Evolutionary conservation across 2,329 filamentous ascomycete genomes (phyloP).

Genomic region (Aureobasidium sp.): DNA sequence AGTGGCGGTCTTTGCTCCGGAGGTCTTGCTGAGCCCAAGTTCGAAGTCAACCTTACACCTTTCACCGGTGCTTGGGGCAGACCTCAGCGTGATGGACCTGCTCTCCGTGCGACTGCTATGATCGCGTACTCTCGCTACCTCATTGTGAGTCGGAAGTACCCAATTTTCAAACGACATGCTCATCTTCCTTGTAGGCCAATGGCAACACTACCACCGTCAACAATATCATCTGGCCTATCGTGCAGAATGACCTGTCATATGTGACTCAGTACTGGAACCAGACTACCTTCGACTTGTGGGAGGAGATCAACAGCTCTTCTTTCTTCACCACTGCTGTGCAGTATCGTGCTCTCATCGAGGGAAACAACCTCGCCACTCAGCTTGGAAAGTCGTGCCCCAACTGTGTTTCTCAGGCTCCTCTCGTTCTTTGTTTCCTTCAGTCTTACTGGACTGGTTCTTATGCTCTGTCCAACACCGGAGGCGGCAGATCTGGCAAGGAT

Average conservation of each 20-base stretch:
- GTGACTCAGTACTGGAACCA: constrained; percentile 59
- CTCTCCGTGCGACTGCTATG: constrained; percentile 64
- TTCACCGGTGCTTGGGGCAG: constrained; percentile 67
- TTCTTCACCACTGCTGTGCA: constrained; percentile 69
- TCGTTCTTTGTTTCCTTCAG: constrained; percentile 65
- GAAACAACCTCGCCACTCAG: constrained; percentile 53
- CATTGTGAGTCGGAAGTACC: constrained; percentile 29
- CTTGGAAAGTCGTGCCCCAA: constrained; percentile 52
- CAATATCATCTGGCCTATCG: constrained; percentile 60
- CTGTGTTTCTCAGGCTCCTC: constrained; percentile 58
- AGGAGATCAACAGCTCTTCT: constrained; percentile 66
- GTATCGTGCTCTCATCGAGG: constrained; percentile 57
- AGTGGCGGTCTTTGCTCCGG: constrained; percentile 48
- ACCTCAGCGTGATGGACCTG: constrained; percentile 73
- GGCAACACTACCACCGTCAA: constrained; percentile 35
- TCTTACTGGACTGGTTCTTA: constrained; percentile 63
- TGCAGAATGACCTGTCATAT: constrained; percentile 68
- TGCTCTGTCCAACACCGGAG: constrained; percentile 58
- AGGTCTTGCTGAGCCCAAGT: constrained; percentile 66
- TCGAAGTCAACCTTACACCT: constrained; percentile 45
- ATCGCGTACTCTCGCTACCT: constrained; percentile 67
- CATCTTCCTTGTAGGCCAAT: constrained; percentile 2
- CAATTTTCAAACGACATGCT: constrained; percentile 29
- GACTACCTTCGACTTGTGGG: constrained; percentile 69
- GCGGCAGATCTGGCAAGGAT: constrained; percentile 59